phyloP scores from a whole-genome alignment of 345 rosid species.

The Eutrema yunnanense region DNA sequence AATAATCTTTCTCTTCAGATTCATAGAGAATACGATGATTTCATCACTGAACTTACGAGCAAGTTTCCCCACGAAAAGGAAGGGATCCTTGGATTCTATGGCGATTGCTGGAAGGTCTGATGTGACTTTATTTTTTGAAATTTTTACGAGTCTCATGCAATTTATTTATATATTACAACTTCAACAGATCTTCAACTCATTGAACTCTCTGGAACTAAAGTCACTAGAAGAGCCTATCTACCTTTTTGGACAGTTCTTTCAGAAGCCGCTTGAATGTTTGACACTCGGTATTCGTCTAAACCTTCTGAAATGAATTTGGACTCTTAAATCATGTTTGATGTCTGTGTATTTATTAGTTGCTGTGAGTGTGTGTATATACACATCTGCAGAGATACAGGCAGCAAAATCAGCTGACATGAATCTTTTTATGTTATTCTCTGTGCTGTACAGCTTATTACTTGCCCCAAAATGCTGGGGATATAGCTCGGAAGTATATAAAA shows the following conservation, averaged over 20 bases:
- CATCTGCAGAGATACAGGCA: not conserved
- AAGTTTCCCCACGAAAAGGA: conserved; percentile 86
- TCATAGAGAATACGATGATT: conserved; percentile 67
- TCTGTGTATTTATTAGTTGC: not conserved
- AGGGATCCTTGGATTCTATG: conserved; percentile 78
- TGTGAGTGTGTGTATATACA: not conserved
- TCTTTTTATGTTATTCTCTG: not conserved
- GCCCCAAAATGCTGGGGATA: conserved; percentile 88
- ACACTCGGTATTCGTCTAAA: conserved; percentile 53
- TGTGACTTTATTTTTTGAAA: conserved; percentile 22
- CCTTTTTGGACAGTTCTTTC: conserved; percentile 92
- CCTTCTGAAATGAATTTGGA: not conserved
- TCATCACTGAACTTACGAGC: conserved; percentile 52
- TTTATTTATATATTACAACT: not conserved
- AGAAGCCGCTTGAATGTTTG: conserved; percentile 81
- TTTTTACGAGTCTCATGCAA: not conserved
- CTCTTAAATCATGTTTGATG: not conserved
- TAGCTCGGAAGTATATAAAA: conserved; percentile 81
- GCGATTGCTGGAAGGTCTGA: conserved; percentile 84
- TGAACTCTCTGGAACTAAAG: conserved; percentile 86
- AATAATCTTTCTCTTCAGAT: conserved; percentile 64
- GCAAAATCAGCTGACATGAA: not conserved
- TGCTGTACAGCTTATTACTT: conserved; percentile 66
- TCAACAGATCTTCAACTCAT: conserved; percentile 73
- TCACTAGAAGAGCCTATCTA: conserved; percentile 95